These are phyloP conservation scores for Decorospora gaudefroyi DNA, from an alignment of 2,329 filamentous ascomycete species.

Conservation along the genomic window DNA sequence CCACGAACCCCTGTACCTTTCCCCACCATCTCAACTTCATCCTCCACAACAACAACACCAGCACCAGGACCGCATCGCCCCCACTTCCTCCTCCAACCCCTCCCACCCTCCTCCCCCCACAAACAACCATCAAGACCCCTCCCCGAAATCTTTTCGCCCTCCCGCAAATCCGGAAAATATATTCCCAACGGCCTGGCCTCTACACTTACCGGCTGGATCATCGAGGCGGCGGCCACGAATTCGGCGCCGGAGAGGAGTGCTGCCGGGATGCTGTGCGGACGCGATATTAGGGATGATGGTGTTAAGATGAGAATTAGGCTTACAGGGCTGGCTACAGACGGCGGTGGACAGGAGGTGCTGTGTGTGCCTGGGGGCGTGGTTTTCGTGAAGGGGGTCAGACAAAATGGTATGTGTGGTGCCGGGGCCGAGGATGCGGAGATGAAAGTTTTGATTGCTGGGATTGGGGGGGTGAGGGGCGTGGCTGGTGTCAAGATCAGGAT, in stretches of 20 bases:
- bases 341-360: constrained; percentile 13
- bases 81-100: constrained; percentile 47
- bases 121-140: constrained; percentile 47
- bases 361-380: constrained; percentile 35
- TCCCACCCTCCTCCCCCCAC: constrained; percentile 35
- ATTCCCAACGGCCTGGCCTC: constrained; percentile 56
- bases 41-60: constrained; percentile 4
- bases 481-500: constrained; percentile 29
- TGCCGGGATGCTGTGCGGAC: constrained; percentile 19
- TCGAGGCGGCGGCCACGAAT: constrained; percentile 48
- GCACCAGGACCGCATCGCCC: constrained; percentile 35
- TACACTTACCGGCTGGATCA: constrained; percentile 56
- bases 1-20: constrained; percentile 22
- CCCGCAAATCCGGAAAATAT: constrained; percentile 56
- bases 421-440: constrained; percentile 3
- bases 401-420: too few species aligned
- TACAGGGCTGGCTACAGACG: neutral
- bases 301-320: constrained; percentile 26
- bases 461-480: constrained; percentile 26
- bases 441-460: constrained; percentile 37
- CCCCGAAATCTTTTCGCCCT: constrained; percentile 60
- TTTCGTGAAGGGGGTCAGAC: too few species aligned
- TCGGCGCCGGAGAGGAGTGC: constrained; percentile 19
- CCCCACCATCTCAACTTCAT: constrained; percentile 6
- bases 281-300: constrained; percentile 34